Evolutionary conservation across 148 eudicot genomes (phyloP), one percentile per base, ranked within the genome.

Genomic region (Silene uniflora): DNA sequence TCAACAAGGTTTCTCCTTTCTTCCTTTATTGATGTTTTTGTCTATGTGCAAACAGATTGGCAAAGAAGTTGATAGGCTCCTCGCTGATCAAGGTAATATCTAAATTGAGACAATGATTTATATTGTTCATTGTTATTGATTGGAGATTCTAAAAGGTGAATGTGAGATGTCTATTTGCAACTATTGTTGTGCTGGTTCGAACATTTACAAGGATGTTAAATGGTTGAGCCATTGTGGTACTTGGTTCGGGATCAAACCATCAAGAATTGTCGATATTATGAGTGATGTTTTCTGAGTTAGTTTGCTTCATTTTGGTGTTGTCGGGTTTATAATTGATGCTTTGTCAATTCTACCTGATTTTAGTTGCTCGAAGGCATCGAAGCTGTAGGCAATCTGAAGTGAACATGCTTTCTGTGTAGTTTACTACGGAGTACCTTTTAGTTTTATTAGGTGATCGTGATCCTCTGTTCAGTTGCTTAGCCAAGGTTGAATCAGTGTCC

Each of bases 41-140:
- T 76, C 17, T 67, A n/a, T 18, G 63, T 77, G 64, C 23, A 61
- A 78, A 80, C 85, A 94, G 98, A 85, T 95, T 73, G 98, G 89
- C 17, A 85, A 76, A 35, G 92, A 83, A 47, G 89, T 90, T 68
- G 98, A 95, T 78, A 87, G 86, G 75, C 60, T 73, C 21, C 85
- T 90, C n/a, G 79, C 85, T 14, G 91, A 81, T 81, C 91, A 88
- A 82, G 99, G 98, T 95, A 89, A 76, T 39, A 42, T 67, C 69
- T 42, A 44, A 42, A 16, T 24, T 64, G 56, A 61, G 16, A 39
- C 44, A 39, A 39, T 39, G 1, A 39, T 39, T 39, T 32, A 32
- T 3, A 32, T 32, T 49, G 54, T 13, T 49, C 3, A 49, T 49
- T 49, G 54, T 49, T 49, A 49, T 35, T 32, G 35, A 32, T 32